Conservation (phyloP, 2,329 filamentous ascomycete genomes). For the Coleophoma crateriformis region DNA sequence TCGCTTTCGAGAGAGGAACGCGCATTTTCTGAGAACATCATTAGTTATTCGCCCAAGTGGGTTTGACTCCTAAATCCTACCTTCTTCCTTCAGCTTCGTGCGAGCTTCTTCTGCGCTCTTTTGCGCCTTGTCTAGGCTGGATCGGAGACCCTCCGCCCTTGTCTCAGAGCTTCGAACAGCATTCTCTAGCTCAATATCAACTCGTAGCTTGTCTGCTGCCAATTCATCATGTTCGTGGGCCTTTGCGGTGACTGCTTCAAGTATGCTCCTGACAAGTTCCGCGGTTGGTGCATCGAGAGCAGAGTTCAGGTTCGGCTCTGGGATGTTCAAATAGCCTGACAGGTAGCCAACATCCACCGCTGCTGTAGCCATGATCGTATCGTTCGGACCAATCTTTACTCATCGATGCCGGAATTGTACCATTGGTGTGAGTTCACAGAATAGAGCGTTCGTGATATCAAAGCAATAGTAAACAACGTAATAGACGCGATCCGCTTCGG, state of each 20-base stretch:
- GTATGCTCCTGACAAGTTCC: conserved; percentile 70
- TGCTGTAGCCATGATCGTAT: conserved; percentile 49
- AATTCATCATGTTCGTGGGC: conserved; percentile 78
- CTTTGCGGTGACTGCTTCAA: conserved; percentile 70
- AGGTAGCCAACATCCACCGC: conserved; percentile 67
- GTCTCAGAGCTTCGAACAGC: conserved; percentile 78
- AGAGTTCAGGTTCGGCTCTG: conserved; percentile 55
- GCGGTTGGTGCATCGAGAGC: conserved; percentile 64
- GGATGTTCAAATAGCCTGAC: conserved; percentile 64
- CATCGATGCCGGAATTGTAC: conserved; percentile 13
- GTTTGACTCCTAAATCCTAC: conserved; percentile 39
- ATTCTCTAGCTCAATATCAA: conserved; percentile 91
- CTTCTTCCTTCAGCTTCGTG: conserved; percentile 75
- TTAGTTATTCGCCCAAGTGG: conserved; percentile 8
- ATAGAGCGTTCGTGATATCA: too few species aligned
- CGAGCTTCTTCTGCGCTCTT: conserved; percentile 79
- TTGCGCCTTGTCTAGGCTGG: conserved; percentile 74
- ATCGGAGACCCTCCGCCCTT: conserved; percentile 75
- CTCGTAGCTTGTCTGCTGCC: conserved; percentile 79
- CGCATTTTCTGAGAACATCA: conserved; percentile 57
- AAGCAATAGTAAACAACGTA: too few species aligned
- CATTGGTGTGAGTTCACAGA: neutral
- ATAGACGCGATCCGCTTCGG: too few species aligned
- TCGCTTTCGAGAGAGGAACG: conserved; percentile 76
- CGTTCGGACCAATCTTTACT: conserved; percentile 3